Conservation (phyloP, 345 rosid species). For the Crucihimalaya himalaica region DNA sequence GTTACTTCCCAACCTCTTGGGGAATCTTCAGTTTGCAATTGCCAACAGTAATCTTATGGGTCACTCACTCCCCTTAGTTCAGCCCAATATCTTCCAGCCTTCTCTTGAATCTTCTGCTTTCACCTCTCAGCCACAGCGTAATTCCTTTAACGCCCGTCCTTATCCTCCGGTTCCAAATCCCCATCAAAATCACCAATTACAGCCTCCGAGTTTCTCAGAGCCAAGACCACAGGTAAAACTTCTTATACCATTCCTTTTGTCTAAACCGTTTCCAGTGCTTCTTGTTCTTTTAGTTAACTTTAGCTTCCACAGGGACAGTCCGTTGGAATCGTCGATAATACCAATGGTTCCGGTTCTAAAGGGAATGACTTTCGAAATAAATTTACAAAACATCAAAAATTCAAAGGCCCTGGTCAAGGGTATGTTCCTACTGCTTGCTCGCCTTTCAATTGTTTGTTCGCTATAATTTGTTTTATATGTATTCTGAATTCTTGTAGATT, state of each 20-base stretch:
- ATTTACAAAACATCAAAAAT: slow-evolving; percentile 39
- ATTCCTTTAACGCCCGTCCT: slow-evolving; percentile 30
- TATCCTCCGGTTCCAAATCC: slow-evolving; percentile 29
- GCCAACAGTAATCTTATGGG: slow-evolving; percentile 34
- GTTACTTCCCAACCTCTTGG: slow-evolving; percentile 45
- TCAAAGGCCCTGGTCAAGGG: slow-evolving; percentile 49
- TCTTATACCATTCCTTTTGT: too few species aligned
- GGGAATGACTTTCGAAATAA: slow-evolving; percentile 47
- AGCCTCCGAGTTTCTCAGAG: slow-evolving; percentile 33
- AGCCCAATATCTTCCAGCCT: slow-evolving; percentile 41
- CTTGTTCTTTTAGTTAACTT: slow-evolving; percentile 16
- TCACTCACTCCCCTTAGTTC: slow-evolving; percentile 47
- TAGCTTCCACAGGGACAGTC: slow-evolving; percentile 47
- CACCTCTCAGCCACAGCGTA: slow-evolving; percentile 43
- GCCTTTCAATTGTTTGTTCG: neutral
- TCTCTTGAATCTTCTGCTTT: slow-evolving; percentile 29
- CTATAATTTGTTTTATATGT: slow-evolving; percentile 22
- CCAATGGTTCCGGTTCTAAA: slow-evolving; percentile 36
- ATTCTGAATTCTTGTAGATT: slow-evolving; percentile 46
- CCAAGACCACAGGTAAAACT: slow-evolving; percentile 39
- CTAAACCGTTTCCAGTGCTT: neutral
- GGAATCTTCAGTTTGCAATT: slow-evolving; percentile 47
- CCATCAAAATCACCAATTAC: slow-evolving; percentile 37
- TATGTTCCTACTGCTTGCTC: slow-evolving; percentile 30
- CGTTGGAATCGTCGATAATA: slow-evolving; percentile 25